Percentiles rank a stretch among this genome's conserved stretches.
Evolutionary conservation across 2,329 filamentous ascomycete species (phyloP).

Genomic region (Corynespora cassiicola): DNA sequence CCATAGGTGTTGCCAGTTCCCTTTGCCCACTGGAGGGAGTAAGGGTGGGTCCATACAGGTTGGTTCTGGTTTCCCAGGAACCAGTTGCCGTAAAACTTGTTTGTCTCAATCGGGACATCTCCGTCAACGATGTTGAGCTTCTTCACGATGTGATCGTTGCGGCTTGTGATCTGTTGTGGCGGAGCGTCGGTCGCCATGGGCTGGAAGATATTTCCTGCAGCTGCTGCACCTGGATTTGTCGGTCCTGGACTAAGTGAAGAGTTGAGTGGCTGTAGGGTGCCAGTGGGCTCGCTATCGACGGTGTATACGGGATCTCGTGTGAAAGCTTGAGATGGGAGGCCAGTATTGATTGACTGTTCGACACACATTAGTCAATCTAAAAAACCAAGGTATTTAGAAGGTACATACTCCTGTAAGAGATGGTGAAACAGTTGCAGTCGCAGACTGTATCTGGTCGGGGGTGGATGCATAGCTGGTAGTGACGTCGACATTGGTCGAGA

Average conservation of each 20-base stretch:
- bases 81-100: constrained; percentile 77
- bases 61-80: constrained; percentile 75
- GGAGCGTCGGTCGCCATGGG: constrained; percentile 49
- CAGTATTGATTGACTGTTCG: constrained; percentile 36
- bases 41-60: constrained; percentile 75
- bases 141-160: constrained; percentile 50
- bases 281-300: constrained; percentile 19
- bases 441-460: constrained; percentile 35
- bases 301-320: constrained; percentile 32
- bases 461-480: constrained; percentile 40
- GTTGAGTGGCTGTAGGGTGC: constrained; percentile 32
- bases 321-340: constrained; percentile 36
- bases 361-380: constrained; percentile 9
- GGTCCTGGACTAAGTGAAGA: constrained; percentile 37
- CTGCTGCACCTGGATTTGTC: constrained; percentile 18
- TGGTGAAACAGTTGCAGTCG: constrained; percentile 27
- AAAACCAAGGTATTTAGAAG: background rate
- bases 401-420: constrained; percentile 36
- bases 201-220: constrained; percentile 46
- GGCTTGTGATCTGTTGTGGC: constrained; percentile 43
- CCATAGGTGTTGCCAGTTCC: constrained; percentile 73
- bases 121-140: constrained; percentile 47
- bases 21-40: constrained; percentile 53
- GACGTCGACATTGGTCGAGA: constrained; percentile 24
- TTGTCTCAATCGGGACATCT: constrained; percentile 67